These are phyloP conservation scores for Simmondsia chinensis DNA, from an alignment of 148 eudicot species.

Conservation along the genomic window DNA sequence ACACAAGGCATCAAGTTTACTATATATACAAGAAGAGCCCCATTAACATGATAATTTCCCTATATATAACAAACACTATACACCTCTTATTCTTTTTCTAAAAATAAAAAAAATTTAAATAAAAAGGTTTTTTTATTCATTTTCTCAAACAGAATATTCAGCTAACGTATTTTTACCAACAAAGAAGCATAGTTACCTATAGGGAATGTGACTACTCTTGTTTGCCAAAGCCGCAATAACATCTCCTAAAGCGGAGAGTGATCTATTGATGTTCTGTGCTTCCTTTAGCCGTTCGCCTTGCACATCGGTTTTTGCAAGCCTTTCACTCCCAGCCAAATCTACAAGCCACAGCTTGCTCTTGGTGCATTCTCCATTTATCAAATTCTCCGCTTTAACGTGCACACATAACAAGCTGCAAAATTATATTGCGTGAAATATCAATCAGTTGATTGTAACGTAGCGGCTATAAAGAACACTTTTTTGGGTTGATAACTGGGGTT, in stretches of 20 bases:
- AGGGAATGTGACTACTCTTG: conserved; percentile 86
- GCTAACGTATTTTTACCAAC: too few relatives aligned
- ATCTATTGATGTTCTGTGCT: conserved; percentile 86
- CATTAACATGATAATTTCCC: too few relatives aligned
- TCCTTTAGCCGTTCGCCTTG: conserved; percentile 92
- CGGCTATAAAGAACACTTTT: too few relatives aligned
- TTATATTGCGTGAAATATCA: neutral
- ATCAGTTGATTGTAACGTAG: too few relatives aligned
- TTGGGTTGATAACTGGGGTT: neutral
- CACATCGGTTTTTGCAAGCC: conserved; percentile 83
- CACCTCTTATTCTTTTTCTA: too few relatives aligned
- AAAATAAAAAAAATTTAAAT: too few relatives aligned
- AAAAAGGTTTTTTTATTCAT: too few relatives aligned
- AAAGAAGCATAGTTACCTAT: conserved; percentile 34
- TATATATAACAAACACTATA: too few relatives aligned
- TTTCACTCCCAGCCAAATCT: conserved; percentile 96
- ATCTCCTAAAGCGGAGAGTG: conserved; percentile 93
- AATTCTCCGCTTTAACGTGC: conserved; percentile 66
- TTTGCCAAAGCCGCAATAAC: conserved; percentile 91
- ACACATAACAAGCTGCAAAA: conserved; percentile 70
- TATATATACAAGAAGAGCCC: too few relatives aligned
- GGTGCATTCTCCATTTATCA: conserved; percentile 84
- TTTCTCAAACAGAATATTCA: too few relatives aligned
- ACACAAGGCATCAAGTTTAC: too few relatives aligned
- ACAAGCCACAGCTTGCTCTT: conserved; percentile 99